These are phyloP conservation scores for Thermomyces lanuginosus DNA, from an alignment of 2,329 filamentous ascomycete genomes.

Conservation along the genomic window DNA sequence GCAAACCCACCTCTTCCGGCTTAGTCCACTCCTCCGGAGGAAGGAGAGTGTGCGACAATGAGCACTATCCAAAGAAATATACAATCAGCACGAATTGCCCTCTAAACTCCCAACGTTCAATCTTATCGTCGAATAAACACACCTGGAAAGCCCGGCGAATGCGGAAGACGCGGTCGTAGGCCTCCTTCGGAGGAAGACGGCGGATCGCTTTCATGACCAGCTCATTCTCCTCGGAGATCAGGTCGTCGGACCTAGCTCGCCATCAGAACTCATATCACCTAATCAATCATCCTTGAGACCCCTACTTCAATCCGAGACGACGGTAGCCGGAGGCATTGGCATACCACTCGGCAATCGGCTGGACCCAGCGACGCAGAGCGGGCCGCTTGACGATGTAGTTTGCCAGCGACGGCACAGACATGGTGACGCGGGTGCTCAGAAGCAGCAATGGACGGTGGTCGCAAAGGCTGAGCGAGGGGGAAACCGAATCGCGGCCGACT, in stretches of 20 bases:
- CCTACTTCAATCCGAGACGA: slow-evolving; percentile 77
- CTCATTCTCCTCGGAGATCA: slow-evolving; percentile 86
- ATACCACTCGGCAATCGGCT: slow-evolving; percentile 79
- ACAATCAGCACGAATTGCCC: slow-evolving; percentile 4
- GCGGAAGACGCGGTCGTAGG: slow-evolving; percentile 95
- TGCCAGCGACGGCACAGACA: slow-evolving; percentile 57
- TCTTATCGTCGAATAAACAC: slow-evolving; percentile 11
- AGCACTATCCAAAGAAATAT: slow-evolving; percentile 35
- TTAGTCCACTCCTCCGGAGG: slow-evolving; percentile 52
- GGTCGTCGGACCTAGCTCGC: slow-evolving; percentile 63
- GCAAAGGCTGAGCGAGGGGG: slow-evolving; percentile 14
- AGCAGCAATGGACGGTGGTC: slow-evolving; percentile 4
- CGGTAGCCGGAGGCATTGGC: slow-evolving; percentile 77
- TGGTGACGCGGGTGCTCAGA: slow-evolving; percentile 26
- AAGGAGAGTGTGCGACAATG: slow-evolving; percentile 48
- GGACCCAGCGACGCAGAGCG: slow-evolving; percentile 65
- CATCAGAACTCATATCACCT: slow-evolving; percentile 3
- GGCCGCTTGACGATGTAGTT: slow-evolving; percentile 68
- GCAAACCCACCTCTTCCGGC: slow-evolving; percentile 42
- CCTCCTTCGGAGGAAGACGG: slow-evolving; percentile 75
- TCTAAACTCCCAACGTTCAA: background rate
- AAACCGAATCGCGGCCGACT: slow-evolving; percentile 4
- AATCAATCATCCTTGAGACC: background rate
- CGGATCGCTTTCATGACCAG: slow-evolving; percentile 72
- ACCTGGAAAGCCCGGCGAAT: slow-evolving; percentile 90